Evolutionary conservation across 257 asterid genomes (phyloP).

Genomic region (Rhazya stricta): DNA sequence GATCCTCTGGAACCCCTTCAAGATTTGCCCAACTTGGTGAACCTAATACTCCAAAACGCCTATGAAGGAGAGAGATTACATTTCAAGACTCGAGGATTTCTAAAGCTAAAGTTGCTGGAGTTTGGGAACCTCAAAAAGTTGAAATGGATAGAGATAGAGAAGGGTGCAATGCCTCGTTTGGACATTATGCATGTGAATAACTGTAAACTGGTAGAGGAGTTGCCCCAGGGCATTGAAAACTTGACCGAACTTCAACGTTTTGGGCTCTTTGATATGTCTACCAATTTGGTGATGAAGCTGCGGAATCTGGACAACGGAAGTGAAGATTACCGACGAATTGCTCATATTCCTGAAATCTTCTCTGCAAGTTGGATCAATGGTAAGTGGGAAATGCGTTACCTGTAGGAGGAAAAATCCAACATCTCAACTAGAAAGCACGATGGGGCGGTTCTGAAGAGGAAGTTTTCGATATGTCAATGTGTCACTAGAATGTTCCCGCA

Average conservation of each 20-base stretch:
- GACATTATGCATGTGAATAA: neutral
- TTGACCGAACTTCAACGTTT: constrained; percentile 9
- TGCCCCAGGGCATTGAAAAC: constrained; percentile 13
- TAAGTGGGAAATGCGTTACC: neutral
- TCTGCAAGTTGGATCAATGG: neutral
- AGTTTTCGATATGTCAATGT: no score
- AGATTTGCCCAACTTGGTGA: constrained; percentile 13
- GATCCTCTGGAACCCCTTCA: constrained; percentile 10
- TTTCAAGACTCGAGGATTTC: constrained; percentile 16
- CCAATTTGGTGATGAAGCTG: neutral
- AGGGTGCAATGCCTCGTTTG: constrained; percentile 21
- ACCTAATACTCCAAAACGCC: neutral
- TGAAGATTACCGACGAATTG: neutral
- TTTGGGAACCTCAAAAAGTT: neutral
- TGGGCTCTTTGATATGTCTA: constrained; percentile 4
- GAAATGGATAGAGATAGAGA: constrained; percentile 14
- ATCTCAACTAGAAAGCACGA: no score
- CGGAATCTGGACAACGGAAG: neutral
- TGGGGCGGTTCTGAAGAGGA: no score
- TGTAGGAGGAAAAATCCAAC: neutral
- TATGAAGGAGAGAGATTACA: constrained; percentile 20
- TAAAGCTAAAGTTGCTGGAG: neutral
- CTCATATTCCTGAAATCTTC: neutral
- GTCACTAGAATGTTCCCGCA: no score
- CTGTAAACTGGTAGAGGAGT: constrained; percentile 3